Base-by-base conservation (phyloP, 306 rosid species). In the Myrica gale region DNA sequence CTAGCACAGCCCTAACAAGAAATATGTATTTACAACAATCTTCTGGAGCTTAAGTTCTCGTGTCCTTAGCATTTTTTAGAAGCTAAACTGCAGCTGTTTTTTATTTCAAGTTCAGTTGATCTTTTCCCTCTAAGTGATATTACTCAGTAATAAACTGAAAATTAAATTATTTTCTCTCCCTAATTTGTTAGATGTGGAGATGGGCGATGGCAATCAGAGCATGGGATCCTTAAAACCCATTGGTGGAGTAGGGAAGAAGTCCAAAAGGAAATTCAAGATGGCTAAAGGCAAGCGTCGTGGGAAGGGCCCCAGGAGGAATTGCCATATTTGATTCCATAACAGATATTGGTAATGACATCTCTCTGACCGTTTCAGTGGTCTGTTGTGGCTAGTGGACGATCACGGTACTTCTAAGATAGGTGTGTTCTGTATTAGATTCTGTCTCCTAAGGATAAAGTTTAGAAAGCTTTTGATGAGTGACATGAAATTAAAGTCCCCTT, bases 241-340 rank as follows among this genome's bases (percentile, higher is more conserved):
- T 75, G 96, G 96, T 54, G 90, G 89, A 65, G 63, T 95, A 17
- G 89, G 96, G 55, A 95, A 95, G 91, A 92, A 86, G 73, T 77
- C 73, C 20, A 85, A 85, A 72, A 87, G 81, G 79, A 89, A 88
- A 53, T 88, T 95, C 68, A 95, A 95, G 90, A 67, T 95, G 48
- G 96, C 96, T 4, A 95, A 88, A 83, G 78, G 82, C 65, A 90
- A 83, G 80, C 91, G 87, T 7, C 86, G 85, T 17, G 92, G 96
- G 44, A 93, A 92, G 81, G 91, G 87, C 80, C 87, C 80, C 9
- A 80, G 82, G 78, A 79, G 47, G 74, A 86, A 65, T 75, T 92
- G 91, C 70, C 82, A 87, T 73, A 95, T 92, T 74, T 92, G 77
- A 84, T 56, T 84, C 66, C 69, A 47, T 37, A 6, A 32, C 26